Evolutionary conservation across 192 early-diverging fungal species (phyloP), one percentile per base, ranked within the genome.

Genomic region (Coemansia sp.): DNA sequence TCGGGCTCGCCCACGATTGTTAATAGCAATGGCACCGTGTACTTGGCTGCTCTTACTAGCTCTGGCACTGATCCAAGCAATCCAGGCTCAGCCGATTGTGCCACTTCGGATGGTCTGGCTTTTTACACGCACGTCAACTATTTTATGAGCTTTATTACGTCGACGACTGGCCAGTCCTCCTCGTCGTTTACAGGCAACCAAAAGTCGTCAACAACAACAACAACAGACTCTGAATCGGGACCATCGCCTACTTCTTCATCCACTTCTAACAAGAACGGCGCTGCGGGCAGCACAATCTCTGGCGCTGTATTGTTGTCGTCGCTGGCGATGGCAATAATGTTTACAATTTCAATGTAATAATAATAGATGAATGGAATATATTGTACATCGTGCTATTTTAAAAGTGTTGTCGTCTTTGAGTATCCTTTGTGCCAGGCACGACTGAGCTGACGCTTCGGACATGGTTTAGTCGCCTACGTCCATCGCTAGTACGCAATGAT

Each of bases 51-150:
- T 0, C 54, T 78, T 17, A 83, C 81, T 67, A 78, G 76, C 54
- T 67, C 75, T 1, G 81, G 76, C 36, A 57, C 69, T 13, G 75
- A 82, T 33, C 36, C 74, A 16, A 46, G 40, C 11, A 59, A 74
- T 39, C 72, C 80, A 3, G 70, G 67, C 3, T 53, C 66, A 16
- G 63, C 62, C 14, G 73, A 71, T 37, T 83, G 81, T 5, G 81
- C 69, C 0, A 74, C 66, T 2, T 41, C 45, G 9, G 61, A 75
- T 37, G 81, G 76, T 1, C 59, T 83, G 39, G 76, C 72, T 0
- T 75, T 83, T 31, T 83, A 83, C 70, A 83, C 81, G 13, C 81
- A 75, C 40, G 61, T 78, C 34, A 63, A 66, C 64, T 70, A 78
- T 56, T 83, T 64, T 45, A 59, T 72, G 24, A 56, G 59, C 63